phyloP scores from a whole-genome alignment of 1,284 basidiomycete species.

The Apiotrichum mycotoxinovorans region DNA sequence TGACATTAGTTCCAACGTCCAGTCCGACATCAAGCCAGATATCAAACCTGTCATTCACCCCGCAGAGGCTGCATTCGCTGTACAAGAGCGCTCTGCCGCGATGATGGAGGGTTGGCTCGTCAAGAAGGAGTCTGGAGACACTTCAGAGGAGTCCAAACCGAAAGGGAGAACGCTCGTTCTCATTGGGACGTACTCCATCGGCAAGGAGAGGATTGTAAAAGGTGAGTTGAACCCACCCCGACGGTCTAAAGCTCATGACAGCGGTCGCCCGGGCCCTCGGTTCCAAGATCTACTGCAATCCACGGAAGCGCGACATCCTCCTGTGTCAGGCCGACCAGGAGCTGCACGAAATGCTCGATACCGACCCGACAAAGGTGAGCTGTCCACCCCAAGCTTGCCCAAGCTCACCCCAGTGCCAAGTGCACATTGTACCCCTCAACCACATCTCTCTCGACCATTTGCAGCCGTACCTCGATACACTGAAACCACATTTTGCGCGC shows the following conservation, averaged over 20 bases:
- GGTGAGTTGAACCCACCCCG: constrained; percentile 58
- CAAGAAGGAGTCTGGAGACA: constrained; percentile 33
- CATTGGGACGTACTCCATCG: constrained; percentile 93
- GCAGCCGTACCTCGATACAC: constrained; percentile 70
- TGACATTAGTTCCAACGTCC: constrained; percentile 9
- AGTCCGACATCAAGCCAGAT: constrained; percentile 5
- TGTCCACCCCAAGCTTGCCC: not conserved
- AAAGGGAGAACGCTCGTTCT: constrained; percentile 63
- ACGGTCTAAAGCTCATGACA: constrained; percentile 45
- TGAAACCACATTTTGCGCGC: constrained; percentile 68
- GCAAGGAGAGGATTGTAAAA: constrained; percentile 95
- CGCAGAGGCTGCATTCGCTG: constrained; percentile 4
- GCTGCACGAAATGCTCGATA: constrained; percentile 71
- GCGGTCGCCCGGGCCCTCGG: constrained; percentile 77
- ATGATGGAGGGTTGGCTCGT: constrained; percentile 53
- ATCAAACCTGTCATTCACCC: constrained; percentile 4
- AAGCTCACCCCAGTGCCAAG: constrained; percentile 56
- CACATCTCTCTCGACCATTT: constrained; percentile 75
- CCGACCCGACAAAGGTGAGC: constrained; percentile 61
- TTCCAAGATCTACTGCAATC: constrained; percentile 86
- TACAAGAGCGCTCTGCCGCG: constrained; percentile 33
- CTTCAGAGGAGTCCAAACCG: constrained; percentile 29
- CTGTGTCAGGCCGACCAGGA: constrained; percentile 78
- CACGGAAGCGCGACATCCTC: constrained; percentile 73
- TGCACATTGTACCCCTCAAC: constrained; percentile 81